Evolutionary conservation across 805 yeast species (phyloP).

Genomic region (Ogataea allantospora): DNA sequence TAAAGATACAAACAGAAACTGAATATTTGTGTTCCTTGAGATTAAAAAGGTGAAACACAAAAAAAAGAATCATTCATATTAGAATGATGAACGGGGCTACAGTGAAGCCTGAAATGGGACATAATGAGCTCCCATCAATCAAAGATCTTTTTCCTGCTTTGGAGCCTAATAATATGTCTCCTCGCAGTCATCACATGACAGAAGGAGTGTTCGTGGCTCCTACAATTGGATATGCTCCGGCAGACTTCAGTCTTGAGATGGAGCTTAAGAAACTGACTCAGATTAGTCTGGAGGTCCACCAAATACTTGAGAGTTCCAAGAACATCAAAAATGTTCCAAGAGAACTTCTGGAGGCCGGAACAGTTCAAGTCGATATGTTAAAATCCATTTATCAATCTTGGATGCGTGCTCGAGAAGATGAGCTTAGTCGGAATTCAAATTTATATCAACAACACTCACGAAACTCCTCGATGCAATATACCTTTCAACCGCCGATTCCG

Average conservation of each 20-base stretch:
- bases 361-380: conserved; percentile 16
- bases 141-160: conserved; percentile 25
- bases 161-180: conserved; percentile 5
- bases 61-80: background rate
- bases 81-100: conserved; percentile 7
- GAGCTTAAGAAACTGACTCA: conserved; percentile 17
- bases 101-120: conserved; percentile 6
- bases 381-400: conserved; percentile 19
- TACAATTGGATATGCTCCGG: conserved; percentile 3
- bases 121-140: conserved; percentile 24
- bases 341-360: conserved; percentile 21
- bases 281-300: conserved; percentile 21
- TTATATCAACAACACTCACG: conserved; percentile 5
- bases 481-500: conserved; percentile 5
- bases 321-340: conserved; percentile 16
- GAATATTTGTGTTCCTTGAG: conserved; percentile 1
- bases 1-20: conserved; percentile 6
- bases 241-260: conserved; percentile 10
- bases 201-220: conserved; percentile 5
- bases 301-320: conserved; percentile 12
- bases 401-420: conserved; percentile 17
- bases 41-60: conserved; percentile 5
- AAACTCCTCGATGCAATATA: conserved; percentile 7
- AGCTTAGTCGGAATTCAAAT: conserved; percentile 7
- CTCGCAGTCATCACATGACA: conserved; percentile 8